These are phyloP conservation scores for Alnus glutinosa DNA, from an alignment of 306 rosid species.

Conservation along the genomic window DNA sequence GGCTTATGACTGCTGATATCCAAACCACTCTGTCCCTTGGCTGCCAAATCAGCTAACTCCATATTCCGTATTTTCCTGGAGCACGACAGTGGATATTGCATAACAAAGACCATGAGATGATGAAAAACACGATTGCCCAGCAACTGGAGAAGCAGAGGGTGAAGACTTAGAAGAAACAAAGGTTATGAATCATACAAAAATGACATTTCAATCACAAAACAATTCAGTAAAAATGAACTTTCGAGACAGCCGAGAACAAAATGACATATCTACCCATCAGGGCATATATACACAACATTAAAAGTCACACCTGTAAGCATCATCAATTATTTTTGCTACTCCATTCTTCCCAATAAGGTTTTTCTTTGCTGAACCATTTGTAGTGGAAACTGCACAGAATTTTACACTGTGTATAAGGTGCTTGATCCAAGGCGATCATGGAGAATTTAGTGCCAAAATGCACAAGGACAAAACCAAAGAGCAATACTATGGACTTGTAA, in stretches of 20 bases:
- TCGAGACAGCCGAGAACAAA: not conserved
- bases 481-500: not conserved
- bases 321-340: conserved; percentile 6
- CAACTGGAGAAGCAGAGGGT: not conserved
- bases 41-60: not conserved
- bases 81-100: conserved; percentile 2
- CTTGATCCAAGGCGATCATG: not conserved
- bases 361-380: conserved; percentile 7
- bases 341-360: not conserved
- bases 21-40: not conserved
- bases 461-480: not conserved
- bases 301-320: not conserved
- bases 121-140: not conserved
- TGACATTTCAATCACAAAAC: not conserved
- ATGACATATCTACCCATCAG: not conserved
- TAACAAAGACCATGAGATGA: conserved; percentile 1
- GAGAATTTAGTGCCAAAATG: not conserved
- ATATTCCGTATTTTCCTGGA: not conserved
- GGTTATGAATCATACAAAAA: not conserved
- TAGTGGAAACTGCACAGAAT: conserved; percentile 8
- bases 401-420: not conserved
- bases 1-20: conserved; percentile 4
- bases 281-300: not conserved
- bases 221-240: not conserved
- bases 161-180: not conserved